A percentile compares a stretch with the other conserved stretches of the same genome.
These are phyloP conservation scores for Suillus alpinus DNA, from an alignment of 768 basidiomycete species.

Conservation along the genomic window DNA sequence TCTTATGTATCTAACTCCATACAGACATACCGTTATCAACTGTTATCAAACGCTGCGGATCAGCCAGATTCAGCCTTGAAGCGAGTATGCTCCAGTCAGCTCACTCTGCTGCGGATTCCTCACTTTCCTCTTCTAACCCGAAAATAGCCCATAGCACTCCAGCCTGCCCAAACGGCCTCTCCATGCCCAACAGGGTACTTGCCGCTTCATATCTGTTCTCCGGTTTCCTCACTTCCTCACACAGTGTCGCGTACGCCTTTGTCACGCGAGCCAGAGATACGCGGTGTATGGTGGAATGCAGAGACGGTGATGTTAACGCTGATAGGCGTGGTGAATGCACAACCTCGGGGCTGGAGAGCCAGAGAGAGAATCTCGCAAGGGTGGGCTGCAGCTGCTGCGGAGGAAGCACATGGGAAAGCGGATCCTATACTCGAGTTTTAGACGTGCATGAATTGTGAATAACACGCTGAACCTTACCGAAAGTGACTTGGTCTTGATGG, in stretches of 20 bases:
- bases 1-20: neutral
- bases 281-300: constrained; percentile 73
- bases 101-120: constrained; percentile 1
- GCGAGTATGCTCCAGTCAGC: neutral
- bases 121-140: constrained; percentile 53
- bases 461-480: constrained; percentile 13
- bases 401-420: constrained; percentile 69
- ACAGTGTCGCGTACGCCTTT: constrained; percentile 67
- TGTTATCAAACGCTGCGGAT: neutral
- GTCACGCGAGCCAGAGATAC: constrained; percentile 69
- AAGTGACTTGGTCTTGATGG: constrained; percentile 21
- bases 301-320: constrained; percentile 61
- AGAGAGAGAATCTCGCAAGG: constrained; percentile 71
- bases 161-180: constrained; percentile 80
- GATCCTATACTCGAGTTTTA: constrained; percentile 42
- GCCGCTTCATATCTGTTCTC: constrained; percentile 91
- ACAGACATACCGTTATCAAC: neutral
- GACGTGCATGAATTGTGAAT: neutral
- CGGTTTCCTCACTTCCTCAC: constrained; percentile 70
- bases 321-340: constrained; percentile 78
- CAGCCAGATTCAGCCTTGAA: neutral
- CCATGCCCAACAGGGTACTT: constrained; percentile 76
- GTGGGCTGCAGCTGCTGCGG: constrained; percentile 62
- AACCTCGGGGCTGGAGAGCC: constrained; percentile 82
- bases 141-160: constrained; percentile 75